Base-by-base conservation (phyloP, 345 rosid genomes). In the Pistacia atlantica region DNA sequence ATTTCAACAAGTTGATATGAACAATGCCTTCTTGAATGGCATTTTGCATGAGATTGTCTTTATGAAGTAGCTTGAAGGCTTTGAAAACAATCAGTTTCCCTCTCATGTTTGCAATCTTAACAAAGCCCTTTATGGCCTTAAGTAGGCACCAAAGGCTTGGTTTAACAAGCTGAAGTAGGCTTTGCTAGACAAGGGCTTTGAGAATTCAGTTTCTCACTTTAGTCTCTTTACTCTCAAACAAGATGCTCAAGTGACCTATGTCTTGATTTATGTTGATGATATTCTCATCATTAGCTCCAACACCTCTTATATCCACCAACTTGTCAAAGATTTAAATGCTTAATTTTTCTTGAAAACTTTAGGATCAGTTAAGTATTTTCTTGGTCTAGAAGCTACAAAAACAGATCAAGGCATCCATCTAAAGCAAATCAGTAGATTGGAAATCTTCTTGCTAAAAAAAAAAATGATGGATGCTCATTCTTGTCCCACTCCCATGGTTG, bases 41-140 rank as follows among this genome's bases (percentile, higher is more conserved):
- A 4, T 16, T 0, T 2, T 22, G 13, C 0, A 45, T 4, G 55
- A 46, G 20, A 14, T 0, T 8, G 11, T 67, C 0, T 18, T 4
- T 22, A 12, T 67, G 5, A 0, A 11, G 0, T 31, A 75, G 14
- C 72, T 22, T 8, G 3, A 2, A 2, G 73, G 73, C 1, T 75
- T 67, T 5, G 14, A 4, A 0, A 9, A 66, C 8, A 6, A 1
- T 1, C 25, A 1, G 0, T 10, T 1, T 0, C 17, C 56, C 0
- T 1, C 8, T 2, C 20, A 56, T 57, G 72, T 56, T 0, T 75
- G 66, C 14, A 57, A 18, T 3, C 46, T 67, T 1, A 8, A 58
- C 4, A 31, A 75, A 67, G n/a, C 58, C 1, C 4, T 67, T 0
- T 67, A 67, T 45, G 66, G 66, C 5, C 4, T 25, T 9, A 67